Evolutionary conservation across 2,329 filamentous ascomycete genomes (phyloP).

Genomic region (Akanthomyces lecanii): DNA sequence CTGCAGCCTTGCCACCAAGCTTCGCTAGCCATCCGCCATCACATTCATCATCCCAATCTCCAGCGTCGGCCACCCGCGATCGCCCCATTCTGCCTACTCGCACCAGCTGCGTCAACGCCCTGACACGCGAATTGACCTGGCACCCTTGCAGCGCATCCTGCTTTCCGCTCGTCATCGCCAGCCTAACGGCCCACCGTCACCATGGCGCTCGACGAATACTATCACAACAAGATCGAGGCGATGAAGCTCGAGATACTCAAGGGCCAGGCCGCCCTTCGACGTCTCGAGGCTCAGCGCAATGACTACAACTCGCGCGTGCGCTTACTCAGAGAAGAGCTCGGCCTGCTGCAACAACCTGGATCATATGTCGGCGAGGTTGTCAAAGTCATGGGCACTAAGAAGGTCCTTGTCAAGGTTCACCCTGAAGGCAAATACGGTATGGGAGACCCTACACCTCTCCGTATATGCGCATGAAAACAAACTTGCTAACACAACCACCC

Average conservation of each 20-base stretch:
- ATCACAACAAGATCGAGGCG: constrained; percentile 99
- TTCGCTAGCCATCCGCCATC: constrained; percentile 19
- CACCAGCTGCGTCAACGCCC: neutral
- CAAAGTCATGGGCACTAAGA: constrained; percentile 99
- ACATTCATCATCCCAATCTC: constrained; percentile 13
- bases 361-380: constrained; percentile 99
- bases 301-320: constrained; percentile 99
- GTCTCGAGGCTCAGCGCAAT: constrained; percentile 95
- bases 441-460: constrained; percentile 26
- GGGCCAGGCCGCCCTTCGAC: constrained; percentile 89
- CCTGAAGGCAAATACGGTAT: constrained; percentile 99
- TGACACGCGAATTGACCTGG: constrained; percentile 10
- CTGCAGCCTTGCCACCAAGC: constrained; percentile 24
- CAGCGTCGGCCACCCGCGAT: constrained; percentile 14
- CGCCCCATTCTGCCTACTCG: neutral
- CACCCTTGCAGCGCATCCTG: neutral
- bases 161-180: constrained; percentile 5
- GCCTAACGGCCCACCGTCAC: constrained; percentile 34
- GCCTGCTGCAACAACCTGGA: constrained; percentile 90
- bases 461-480: neutral
- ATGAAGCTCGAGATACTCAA: constrained; percentile 99
- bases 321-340: constrained; percentile 89
- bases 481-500: constrained; percentile 11
- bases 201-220: constrained; percentile 99
- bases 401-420: constrained; percentile 97